phyloP scores from a whole-genome alignment of 495 filamentous ascomycete genomes.

The Geopyxis carbonaria region DNA sequence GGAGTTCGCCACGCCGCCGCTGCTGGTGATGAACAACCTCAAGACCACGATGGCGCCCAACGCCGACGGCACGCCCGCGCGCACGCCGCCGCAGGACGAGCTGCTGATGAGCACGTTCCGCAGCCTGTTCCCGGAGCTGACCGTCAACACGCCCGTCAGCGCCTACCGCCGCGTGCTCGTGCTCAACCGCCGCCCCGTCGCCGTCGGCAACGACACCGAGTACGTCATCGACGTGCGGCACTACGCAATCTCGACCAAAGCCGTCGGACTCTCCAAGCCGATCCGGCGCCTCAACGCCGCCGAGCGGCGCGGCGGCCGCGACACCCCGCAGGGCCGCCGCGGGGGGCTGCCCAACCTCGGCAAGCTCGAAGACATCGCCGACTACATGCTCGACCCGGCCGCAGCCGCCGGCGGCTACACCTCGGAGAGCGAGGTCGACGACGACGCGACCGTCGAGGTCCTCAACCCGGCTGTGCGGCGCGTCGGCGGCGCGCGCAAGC shows the following conservation, averaged over 20 bases:
- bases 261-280: constrained; percentile 63
- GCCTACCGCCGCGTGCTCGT: constrained; percentile 81
- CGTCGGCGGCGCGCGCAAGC: constrained; percentile 30
- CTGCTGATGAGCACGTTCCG: constrained; percentile 93
- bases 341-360: constrained; percentile 68
- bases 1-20: constrained; percentile 63
- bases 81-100: constrained; percentile 75
- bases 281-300: constrained; percentile 77
- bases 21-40: constrained; percentile 99
- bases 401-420: constrained; percentile 66
- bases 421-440: constrained; percentile 80
- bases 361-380: constrained; percentile 79
- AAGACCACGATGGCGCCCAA: constrained; percentile 41
- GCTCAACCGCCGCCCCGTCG: constrained; percentile 53
- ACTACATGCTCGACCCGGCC: constrained; percentile 78
- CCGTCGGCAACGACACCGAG: constrained; percentile 38
- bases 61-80: constrained; percentile 42
- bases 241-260: constrained; percentile 82
- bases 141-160: constrained; percentile 76
- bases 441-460: constrained; percentile 90
- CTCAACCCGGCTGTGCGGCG: constrained; percentile 27
- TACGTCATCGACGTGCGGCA: constrained; percentile 87
- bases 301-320: constrained; percentile 38
- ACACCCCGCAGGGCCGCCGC: constrained; percentile 29
- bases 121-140: constrained; percentile 89